A percentile compares a stretch with the other conserved stretches of the same genome.
These are phyloP conservation scores for Fusarium falciforme DNA, from an alignment of 2,329 filamentous ascomycete genomes.

Conservation along the genomic window DNA sequence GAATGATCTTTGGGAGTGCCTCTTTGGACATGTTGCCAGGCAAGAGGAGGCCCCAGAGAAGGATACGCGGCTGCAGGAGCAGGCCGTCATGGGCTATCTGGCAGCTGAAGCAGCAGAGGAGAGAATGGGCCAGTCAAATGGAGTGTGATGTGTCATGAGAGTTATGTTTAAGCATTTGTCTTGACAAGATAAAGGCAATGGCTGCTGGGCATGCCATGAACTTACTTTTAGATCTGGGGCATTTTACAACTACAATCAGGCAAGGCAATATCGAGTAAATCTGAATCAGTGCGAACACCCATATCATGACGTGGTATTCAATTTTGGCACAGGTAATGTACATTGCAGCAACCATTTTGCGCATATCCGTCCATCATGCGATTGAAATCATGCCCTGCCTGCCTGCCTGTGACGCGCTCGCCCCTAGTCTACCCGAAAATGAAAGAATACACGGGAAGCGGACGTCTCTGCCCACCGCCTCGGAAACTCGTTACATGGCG, in stretches of 20 bases:
- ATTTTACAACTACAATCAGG: background rate
- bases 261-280: background rate
- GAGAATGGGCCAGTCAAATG: conserved; percentile 38
- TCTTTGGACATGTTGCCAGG: conserved; percentile 74
- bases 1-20: conserved; percentile 86
- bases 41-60: conserved; percentile 34
- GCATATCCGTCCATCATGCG: conserved; percentile 18
- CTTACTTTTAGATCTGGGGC: background rate
- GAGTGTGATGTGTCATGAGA: background rate
- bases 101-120: conserved; percentile 58
- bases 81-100: conserved; percentile 55
- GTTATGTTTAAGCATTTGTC: background rate
- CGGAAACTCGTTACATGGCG: conserved; percentile 18
- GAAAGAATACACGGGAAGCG: background rate
- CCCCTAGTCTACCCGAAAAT: conserved; percentile 30
- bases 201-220: background rate
- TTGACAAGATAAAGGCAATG: background rate
- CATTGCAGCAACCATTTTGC: conserved; percentile 27
- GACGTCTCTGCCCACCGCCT: conserved; percentile 12
- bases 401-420: conserved; percentile 13
- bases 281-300: conserved; percentile 4
- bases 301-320: conserved; percentile 25
- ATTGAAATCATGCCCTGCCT: conserved; percentile 10
- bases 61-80: conserved; percentile 47
- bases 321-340: conserved; percentile 43